Percentiles rank a stretch among this genome's conserved stretches.
phyloP scores from a whole-genome alignment of 164 flowering plant genomes.

The Hamamelis virginiana region DNA sequence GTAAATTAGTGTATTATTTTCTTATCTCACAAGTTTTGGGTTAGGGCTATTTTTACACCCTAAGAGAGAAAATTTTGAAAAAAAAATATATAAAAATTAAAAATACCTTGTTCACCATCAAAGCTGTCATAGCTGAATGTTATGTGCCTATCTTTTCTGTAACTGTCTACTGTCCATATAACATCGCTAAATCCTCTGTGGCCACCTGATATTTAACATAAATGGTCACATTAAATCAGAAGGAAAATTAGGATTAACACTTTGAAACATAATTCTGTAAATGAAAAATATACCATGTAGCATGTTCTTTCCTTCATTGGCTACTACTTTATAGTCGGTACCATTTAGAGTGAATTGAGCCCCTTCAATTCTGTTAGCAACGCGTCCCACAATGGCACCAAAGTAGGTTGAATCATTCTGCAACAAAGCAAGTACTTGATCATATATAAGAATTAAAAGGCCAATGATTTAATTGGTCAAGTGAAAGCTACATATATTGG shows the following conservation, averaged over 20 bases:
- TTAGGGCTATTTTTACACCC: too few species aligned
- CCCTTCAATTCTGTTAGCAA: slow-evolving; percentile 72
- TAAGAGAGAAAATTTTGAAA: too few species aligned
- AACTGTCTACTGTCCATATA: slow-evolving; percentile 39
- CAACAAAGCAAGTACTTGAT: not conserved
- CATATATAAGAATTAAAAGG: too few species aligned
- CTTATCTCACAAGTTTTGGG: too few species aligned
- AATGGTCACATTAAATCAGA: not conserved
- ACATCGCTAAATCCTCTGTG: slow-evolving; percentile 42
- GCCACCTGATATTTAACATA: slow-evolving; percentile 36
- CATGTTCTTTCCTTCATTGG: slow-evolving; percentile 67
- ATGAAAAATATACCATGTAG: slow-evolving; percentile 49
- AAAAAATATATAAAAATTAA: too few species aligned
- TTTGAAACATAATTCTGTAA: not conserved
- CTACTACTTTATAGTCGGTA: slow-evolving; percentile 36
- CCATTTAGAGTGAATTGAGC: slow-evolving; percentile 64
- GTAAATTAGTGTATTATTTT: too few species aligned
- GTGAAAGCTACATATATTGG: too few species aligned
- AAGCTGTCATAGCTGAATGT: slow-evolving; percentile 40
- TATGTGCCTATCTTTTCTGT: slow-evolving; percentile 25
- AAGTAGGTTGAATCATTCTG: slow-evolving; percentile 57
- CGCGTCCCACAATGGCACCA: slow-evolving; percentile 74
- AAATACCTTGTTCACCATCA: slow-evolving; percentile 54
- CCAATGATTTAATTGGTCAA: too few species aligned
- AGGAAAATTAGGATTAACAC: not conserved